Evolutionary conservation across 1,139 yeast genomes (phyloP).

Genomic region (Kodamaea fungicola): DNA sequence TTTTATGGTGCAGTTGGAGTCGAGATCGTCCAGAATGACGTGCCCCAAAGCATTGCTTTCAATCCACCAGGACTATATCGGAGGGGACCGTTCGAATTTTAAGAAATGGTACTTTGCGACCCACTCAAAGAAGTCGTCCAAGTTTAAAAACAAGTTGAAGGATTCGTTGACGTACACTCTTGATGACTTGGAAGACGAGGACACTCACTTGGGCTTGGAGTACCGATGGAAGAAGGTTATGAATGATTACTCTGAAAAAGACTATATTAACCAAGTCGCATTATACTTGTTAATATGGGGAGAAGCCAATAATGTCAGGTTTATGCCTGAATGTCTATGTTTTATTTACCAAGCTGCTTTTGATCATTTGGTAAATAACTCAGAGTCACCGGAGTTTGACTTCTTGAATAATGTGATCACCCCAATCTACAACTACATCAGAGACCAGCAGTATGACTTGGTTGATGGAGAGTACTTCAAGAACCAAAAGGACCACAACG

Average conservation of each 20-base stretch:
- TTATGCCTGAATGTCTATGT: slow-evolving; percentile 43
- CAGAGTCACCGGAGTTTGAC: neutral
- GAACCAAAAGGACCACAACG: slow-evolving; percentile 63
- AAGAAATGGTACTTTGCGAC: slow-evolving; percentile 42
- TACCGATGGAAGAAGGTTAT: slow-evolving; percentile 23
- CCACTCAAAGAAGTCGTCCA: slow-evolving; percentile 9
- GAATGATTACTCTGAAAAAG: slow-evolving; percentile 15
- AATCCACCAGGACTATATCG: slow-evolving; percentile 41
- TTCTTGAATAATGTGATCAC: slow-evolving; percentile 40
- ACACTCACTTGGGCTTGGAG: slow-evolving; percentile 16
- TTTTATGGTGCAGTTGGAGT: slow-evolving; percentile 38
- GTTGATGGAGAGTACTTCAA: slow-evolving; percentile 41
- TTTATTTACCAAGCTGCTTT: slow-evolving; percentile 32
- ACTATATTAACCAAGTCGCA: slow-evolving; percentile 29
- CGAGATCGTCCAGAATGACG: slow-evolving; percentile 37
- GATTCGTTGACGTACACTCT: slow-evolving; percentile 9
- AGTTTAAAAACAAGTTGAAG: slow-evolving; percentile 1
- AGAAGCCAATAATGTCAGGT: slow-evolving; percentile 40
- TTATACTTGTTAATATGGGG: slow-evolving; percentile 42
- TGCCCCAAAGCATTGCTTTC: slow-evolving; percentile 34
- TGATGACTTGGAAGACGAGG: slow-evolving; percentile 14
- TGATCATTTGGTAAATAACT: slow-evolving; percentile 15
- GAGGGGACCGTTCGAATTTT: slow-evolving; percentile 38
- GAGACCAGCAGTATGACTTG: slow-evolving; percentile 40
- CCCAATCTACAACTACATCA: slow-evolving; percentile 42